These are phyloP conservation scores for Penicillium coprophilum DNA, from an alignment of 495 filamentous ascomycete species.

Conservation along the genomic window DNA sequence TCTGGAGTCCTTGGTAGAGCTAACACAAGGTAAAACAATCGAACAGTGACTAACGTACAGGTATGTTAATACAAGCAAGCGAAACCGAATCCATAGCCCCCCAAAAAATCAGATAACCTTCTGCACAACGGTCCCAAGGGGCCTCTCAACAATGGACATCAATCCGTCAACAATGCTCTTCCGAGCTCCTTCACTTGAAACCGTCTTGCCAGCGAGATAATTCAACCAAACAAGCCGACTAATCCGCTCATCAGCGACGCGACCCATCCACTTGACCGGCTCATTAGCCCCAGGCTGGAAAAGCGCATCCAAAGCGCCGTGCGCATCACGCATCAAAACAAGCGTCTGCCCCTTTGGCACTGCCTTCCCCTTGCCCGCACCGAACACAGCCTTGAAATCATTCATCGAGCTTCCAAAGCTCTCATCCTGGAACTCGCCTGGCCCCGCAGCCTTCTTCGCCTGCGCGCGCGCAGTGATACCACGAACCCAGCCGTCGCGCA, in stretches of 20 bases:
- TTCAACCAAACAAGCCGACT: slow-evolving; percentile 82
- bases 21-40: not conserved
- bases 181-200: slow-evolving; percentile 80
- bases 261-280: slow-evolving; percentile 57
- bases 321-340: slow-evolving; percentile 64
- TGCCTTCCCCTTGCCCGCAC: slow-evolving; percentile 60
- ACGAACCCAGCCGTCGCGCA: slow-evolving; percentile 87
- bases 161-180: slow-evolving; percentile 82
- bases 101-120: slow-evolving; percentile 54
- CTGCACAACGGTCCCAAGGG: slow-evolving; percentile 79
- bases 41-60: slow-evolving; percentile 6
- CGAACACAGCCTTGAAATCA: slow-evolving; percentile 75
- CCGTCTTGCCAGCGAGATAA: slow-evolving; percentile 82
- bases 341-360: slow-evolving; percentile 75
- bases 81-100: slow-evolving; percentile 13
- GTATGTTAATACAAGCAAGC: slow-evolving; percentile 4
- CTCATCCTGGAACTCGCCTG: slow-evolving; percentile 61
- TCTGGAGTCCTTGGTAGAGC: not conserved
- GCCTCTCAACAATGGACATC: slow-evolving; percentile 83
- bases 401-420: slow-evolving; percentile 67
- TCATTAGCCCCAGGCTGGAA: slow-evolving; percentile 55
- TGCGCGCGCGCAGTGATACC: slow-evolving; percentile 72
- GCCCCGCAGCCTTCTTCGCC: slow-evolving; percentile 32
- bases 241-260: slow-evolving; percentile 74
- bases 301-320: slow-evolving; percentile 65